Evolutionary conservation across 1,139 yeast species (phyloP).

Genomic region (Blastobotrys persicus): DNA sequence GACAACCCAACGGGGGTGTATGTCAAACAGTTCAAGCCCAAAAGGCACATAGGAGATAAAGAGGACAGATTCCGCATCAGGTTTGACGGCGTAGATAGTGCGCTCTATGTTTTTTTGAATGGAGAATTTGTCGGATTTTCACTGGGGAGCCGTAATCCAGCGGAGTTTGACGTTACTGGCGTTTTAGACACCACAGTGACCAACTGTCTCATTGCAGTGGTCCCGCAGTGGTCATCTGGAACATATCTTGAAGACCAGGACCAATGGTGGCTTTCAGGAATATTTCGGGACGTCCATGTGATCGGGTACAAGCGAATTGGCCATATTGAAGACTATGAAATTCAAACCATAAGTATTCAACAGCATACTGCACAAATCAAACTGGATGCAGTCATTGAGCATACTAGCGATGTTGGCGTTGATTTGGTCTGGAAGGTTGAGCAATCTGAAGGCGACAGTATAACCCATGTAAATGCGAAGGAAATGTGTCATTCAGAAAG

Average conservation of each 20-base stretch:
- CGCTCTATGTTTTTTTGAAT: slow-evolving; percentile 37
- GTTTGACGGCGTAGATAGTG: slow-evolving; percentile 41
- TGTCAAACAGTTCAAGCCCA: slow-evolving; percentile 26
- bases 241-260: slow-evolving; percentile 42
- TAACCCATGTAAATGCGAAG: slow-evolving; percentile 7
- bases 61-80: slow-evolving; percentile 23
- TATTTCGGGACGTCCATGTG: slow-evolving; percentile 28
- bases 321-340: slow-evolving; percentile 26
- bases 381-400: slow-evolving; percentile 9
- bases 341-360: slow-evolving; percentile 19
- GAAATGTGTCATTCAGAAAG: slow-evolving; percentile 1
- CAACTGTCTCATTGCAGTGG: slow-evolving; percentile 32
- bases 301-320: slow-evolving; percentile 20
- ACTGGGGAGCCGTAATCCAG: slow-evolving; percentile 38
- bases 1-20: slow-evolving; percentile 39
- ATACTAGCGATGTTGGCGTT: slow-evolving; percentile 9
- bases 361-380: slow-evolving; percentile 12
- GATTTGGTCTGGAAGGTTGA: slow-evolving; percentile 5
- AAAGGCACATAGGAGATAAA: slow-evolving; percentile 11
- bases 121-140: slow-evolving; percentile 35
- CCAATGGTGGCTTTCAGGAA: slow-evolving; percentile 42
- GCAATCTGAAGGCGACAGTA: background rate
- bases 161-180: slow-evolving; percentile 33
- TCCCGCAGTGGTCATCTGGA: slow-evolving; percentile 39
- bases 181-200: background rate